phyloP scores from a whole-genome alignment of 352 stramenopile genomes.

The Phytopythium montanum region DNA sequence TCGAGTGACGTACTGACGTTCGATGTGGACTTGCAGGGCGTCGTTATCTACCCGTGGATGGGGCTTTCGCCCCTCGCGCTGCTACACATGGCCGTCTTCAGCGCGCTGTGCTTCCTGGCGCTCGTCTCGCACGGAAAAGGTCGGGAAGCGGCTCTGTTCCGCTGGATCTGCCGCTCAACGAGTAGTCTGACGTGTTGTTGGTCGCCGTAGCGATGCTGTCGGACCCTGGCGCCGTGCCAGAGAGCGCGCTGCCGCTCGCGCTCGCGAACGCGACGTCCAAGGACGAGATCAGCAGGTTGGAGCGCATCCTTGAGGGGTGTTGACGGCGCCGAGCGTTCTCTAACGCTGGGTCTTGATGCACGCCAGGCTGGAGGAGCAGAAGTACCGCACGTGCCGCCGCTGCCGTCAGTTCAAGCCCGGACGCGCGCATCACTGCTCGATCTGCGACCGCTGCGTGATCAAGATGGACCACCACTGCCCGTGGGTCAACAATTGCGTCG shows the following conservation, averaged over 20 bases:
- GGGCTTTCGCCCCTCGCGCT: slow-evolving; percentile 62
- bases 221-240: slow-evolving; percentile 96
- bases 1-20: background rate
- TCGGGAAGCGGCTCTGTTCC: slow-evolving; percentile 6
- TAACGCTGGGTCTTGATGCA: background rate
- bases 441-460: slow-evolving; percentile 95
- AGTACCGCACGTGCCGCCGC: slow-evolving; percentile 80
- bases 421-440: slow-evolving; percentile 95
- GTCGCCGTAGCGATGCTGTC: slow-evolving; percentile 92
- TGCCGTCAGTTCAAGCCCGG: slow-evolving; percentile 97
- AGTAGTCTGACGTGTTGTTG: background rate
- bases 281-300: slow-evolving; percentile 67
- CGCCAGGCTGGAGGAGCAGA: slow-evolving; percentile 72
- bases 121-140: slow-evolving; percentile 93
- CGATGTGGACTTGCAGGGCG: slow-evolving; percentile 32
- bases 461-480: slow-evolving; percentile 99
- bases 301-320: background rate
- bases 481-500: slow-evolving; percentile 99
- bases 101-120: slow-evolving; percentile 81
- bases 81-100: slow-evolving; percentile 70
- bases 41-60: slow-evolving; percentile 91
- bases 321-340: background rate
- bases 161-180: background rate
- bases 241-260: slow-evolving; percentile 88
- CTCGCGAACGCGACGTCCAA: slow-evolving; percentile 63